Conservation (phyloP, 2,329 filamentous ascomycete genomes). For the Pleoardoris graminearum region DNA sequence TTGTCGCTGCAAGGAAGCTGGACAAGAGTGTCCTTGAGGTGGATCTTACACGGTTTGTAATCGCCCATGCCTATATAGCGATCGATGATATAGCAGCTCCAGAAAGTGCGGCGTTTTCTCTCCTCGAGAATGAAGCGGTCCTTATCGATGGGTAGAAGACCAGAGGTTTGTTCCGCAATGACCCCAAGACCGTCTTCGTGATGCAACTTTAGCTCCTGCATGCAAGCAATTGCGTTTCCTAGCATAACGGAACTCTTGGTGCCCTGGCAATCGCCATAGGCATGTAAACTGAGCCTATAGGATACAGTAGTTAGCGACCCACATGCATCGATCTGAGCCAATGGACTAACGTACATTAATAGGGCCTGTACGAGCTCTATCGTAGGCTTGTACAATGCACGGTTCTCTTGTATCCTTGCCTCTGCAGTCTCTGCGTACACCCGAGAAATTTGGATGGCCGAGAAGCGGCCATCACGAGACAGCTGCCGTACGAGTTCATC, state of each 20-base stretch:
- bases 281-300: conserved; percentile 63
- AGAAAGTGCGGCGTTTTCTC: conserved; percentile 70
- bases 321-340: no score
- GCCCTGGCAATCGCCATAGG: conserved; percentile 69
- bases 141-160: conserved; percentile 35
- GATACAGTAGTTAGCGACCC: not conserved
- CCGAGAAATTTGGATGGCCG: conserved; percentile 2
- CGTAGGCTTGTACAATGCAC: conserved; percentile 47
- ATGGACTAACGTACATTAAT: conserved; percentile 58
- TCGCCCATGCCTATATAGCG: conserved; percentile 68
- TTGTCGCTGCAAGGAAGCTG: conserved; percentile 70
- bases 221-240: conserved; percentile 62
- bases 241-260: conserved; percentile 68
- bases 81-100: conserved; percentile 74
- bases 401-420: conserved; percentile 46
- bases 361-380: conserved; percentile 68
- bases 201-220: conserved; percentile 48
- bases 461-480: conserved; percentile 11
- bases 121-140: conserved; percentile 61
- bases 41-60: conserved; percentile 63
- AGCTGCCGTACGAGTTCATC: conserved; percentile 59
- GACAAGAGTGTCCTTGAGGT: conserved; percentile 62
- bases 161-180: conserved; percentile 30
- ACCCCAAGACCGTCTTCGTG: conserved; percentile 32
- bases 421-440: conserved; percentile 62